Conservation (phyloP, 495 filamentous ascomycete species). For the Parachaetomium inaequale region DNA sequence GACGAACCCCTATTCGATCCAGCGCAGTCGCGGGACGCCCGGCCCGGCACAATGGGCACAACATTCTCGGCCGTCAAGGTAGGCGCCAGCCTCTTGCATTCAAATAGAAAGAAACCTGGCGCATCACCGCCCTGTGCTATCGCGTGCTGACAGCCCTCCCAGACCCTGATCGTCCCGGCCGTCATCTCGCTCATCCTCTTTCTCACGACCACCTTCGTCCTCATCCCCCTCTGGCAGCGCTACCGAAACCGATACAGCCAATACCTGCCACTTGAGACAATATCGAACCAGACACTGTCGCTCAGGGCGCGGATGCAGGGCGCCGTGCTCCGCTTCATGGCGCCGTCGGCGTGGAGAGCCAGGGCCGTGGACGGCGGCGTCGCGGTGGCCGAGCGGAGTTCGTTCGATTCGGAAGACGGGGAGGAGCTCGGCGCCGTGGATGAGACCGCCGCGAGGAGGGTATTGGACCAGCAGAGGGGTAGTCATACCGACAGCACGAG, state of each 20-base stretch:
- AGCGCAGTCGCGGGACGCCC: not conserved
- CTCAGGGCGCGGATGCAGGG: conserved; percentile 60
- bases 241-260: conserved; percentile 72
- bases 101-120: not conserved
- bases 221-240: conserved; percentile 71
- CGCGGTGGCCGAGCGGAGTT: conserved; percentile 37
- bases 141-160: not conserved
- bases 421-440: conserved; percentile 63
- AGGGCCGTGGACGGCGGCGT: conserved; percentile 34
- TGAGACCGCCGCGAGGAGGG: conserved; percentile 60
- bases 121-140: not conserved
- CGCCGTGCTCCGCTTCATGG: conserved; percentile 50
- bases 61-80: conserved; percentile 49
- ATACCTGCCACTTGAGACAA: conserved; percentile 63
- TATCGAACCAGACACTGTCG: conserved; percentile 59
- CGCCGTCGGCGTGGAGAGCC: conserved; percentile 55
- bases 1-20: not conserved
- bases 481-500: conserved; percentile 47
- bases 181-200: conserved; percentile 73
- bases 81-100: conserved; percentile 1
- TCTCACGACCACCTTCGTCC: conserved; percentile 62
- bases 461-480: conserved; percentile 47
- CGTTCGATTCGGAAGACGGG: conserved; percentile 51
- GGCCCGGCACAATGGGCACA: conserved; percentile 28
- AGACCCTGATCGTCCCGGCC: conserved; percentile 79